Conservation (phyloP, 352 stramenopile species). For the Globisporangium rhizosaccharum region DNA sequence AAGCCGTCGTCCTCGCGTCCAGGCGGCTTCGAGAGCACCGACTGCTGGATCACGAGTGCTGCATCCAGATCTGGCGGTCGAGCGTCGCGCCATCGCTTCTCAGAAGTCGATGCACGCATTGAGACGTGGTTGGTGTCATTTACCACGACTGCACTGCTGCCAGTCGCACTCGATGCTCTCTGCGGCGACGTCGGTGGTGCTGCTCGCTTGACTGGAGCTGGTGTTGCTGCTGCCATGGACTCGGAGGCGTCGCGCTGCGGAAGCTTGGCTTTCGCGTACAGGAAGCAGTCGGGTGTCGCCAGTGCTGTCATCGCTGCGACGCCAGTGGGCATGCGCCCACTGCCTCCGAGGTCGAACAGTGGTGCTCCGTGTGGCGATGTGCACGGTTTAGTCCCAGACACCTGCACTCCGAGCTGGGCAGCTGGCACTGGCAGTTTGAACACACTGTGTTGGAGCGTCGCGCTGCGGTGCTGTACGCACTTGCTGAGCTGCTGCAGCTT, state of each 20-base stretch:
- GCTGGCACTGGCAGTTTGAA: too few species aligned
- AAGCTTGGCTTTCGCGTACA: conserved; percentile 40
- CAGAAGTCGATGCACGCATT: neutral
- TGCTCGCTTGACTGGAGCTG: too few species aligned
- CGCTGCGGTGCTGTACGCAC: neutral
- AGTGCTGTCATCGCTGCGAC: conserved; percentile 7
- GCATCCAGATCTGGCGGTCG: conserved; percentile 7
- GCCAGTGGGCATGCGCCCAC: conserved; percentile 16
- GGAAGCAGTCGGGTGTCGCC: conserved; percentile 28
- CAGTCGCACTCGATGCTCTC: too few species aligned
- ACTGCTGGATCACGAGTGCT: conserved; percentile 25
- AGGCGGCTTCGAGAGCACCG: conserved; percentile 19
- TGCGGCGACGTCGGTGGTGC: too few species aligned
- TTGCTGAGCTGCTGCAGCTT: conserved; percentile 30
- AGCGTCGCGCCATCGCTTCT: neutral
- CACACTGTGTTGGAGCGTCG: neutral
- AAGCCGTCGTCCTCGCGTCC: conserved; percentile 17
- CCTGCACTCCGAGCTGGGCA: too few species aligned
- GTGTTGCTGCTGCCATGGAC: too few species aligned
- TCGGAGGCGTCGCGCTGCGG: conserved; percentile 15
- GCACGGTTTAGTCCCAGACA: too few species aligned
- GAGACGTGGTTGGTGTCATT: too few species aligned
- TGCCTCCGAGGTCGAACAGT: neutral
- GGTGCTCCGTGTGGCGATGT: too few species aligned
- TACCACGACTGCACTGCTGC: too few species aligned